Percentiles rank a stretch among this genome's conserved stretches.
Evolutionary conservation across 1,284 basidiomycete genomes (phyloP).

Genomic region (Mycosarcoma maydis): DNA sequence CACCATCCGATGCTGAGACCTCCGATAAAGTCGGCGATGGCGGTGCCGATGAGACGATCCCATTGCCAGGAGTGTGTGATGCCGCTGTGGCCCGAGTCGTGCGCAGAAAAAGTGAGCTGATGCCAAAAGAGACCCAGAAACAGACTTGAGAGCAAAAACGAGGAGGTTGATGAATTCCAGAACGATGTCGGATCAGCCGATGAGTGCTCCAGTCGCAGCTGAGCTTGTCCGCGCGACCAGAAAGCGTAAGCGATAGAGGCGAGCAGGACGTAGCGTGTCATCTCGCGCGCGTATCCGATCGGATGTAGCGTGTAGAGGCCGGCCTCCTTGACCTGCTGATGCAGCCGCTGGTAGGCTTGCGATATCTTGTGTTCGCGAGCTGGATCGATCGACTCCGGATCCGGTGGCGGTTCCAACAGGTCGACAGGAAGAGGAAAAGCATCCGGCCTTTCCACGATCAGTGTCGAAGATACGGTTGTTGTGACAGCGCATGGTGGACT

Average conservation of each 20-base stretch:
- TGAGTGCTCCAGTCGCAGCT: conserved; percentile 6
- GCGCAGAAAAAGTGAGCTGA: conserved; percentile 89
- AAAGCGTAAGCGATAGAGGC: conserved; percentile 73
- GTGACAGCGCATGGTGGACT: neutral
- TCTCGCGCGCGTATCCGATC: conserved; percentile 88
- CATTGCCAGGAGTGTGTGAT: conserved; percentile 86
- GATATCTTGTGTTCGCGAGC: conserved; percentile 78
- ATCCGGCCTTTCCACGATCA: conserved; percentile 32
- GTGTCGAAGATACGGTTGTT: neutral
- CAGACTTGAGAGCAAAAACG: conserved; percentile 76
- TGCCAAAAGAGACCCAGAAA: conserved; percentile 92
- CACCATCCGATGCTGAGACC: conserved; percentile 97
- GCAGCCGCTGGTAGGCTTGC: conserved; percentile 81
- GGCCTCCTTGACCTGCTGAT: conserved; percentile 78
- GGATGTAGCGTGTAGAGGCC: conserved; percentile 87
- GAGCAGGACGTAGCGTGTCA: conserved; percentile 79
- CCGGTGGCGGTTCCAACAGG: conserved; percentile 65
- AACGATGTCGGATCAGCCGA: neutral
- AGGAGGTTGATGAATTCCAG: conserved; percentile 28
- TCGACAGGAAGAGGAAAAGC: conserved; percentile 60
- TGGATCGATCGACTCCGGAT: conserved; percentile 70
- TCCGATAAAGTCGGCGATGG: conserved; percentile 87
- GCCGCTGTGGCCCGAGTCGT: conserved; percentile 94
- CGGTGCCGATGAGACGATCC: conserved; percentile 82
- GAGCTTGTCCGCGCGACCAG: conserved; percentile 67